A percentile compares a stretch with the other conserved stretches of the same genome.
These are phyloP conservation scores for Raffaelea arxii DNA, from an alignment of 2,329 filamentous ascomycete genomes.

Conservation along the genomic window DNA sequence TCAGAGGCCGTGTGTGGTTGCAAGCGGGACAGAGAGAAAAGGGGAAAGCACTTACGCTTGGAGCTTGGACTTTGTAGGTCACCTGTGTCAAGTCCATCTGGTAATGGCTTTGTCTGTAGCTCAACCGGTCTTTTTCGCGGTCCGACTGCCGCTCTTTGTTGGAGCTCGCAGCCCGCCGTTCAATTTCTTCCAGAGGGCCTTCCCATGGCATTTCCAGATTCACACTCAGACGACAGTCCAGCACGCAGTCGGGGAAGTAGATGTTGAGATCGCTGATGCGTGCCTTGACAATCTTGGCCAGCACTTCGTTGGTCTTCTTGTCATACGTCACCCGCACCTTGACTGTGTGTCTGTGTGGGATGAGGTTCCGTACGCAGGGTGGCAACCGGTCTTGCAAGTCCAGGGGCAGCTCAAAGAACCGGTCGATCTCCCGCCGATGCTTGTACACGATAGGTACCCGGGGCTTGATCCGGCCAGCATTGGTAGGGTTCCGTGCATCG, in stretches of 20 bases:
- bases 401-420: constrained; percentile 67
- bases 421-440: constrained; percentile 79
- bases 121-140: constrained; percentile 81
- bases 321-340: constrained; percentile 70
- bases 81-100: constrained; percentile 93
- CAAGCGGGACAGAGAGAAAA: not conserved
- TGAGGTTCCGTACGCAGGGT: constrained; percentile 50
- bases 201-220: constrained; percentile 89
- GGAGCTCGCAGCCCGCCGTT: constrained; percentile 26
- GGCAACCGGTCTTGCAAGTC: constrained; percentile 52
- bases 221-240: constrained; percentile 89
- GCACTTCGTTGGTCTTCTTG: constrained; percentile 53
- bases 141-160: constrained; percentile 38
- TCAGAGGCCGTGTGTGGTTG: constrained; percentile 3
- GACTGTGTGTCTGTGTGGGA: constrained; percentile 45
- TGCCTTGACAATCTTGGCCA: constrained; percentile 84
- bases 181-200: constrained; percentile 51
- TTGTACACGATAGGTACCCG: constrained; percentile 66
- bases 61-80: constrained; percentile 30
- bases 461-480: constrained; percentile 24
- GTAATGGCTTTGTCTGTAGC: constrained; percentile 79
- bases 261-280: constrained; percentile 85
- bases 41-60: constrained; percentile 8
- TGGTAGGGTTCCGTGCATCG: constrained; percentile 40
- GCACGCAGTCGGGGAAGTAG: constrained; percentile 62